Evolutionary conservation across 2,329 filamentous ascomycete genomes (phyloP), one percentile per base, ranked within the genome.

Genomic region (Atkinsonella texensis): DNA sequence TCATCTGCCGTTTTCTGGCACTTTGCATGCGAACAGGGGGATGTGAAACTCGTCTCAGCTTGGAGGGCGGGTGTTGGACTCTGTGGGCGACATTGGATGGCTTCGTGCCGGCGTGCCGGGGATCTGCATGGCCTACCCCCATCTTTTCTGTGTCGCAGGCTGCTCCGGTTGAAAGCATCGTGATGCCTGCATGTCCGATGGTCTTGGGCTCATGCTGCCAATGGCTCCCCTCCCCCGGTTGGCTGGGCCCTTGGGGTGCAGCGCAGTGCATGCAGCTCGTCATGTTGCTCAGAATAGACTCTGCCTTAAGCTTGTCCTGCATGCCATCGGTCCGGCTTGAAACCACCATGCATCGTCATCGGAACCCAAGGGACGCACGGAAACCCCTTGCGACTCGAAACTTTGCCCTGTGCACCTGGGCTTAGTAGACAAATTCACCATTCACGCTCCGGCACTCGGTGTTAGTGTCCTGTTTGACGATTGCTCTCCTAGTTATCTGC

Each of bases 241-340:
- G 33, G 33, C 33, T 13, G 2, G 9, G 33, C 3, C 33, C 33
- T 11, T 35, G 35, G 35, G 35, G 9, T n/a, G 28, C 13, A 23
- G 43, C 38, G 11, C 15, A 45, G 41, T 35, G 52, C 43, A 38
- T 46, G 48, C 48, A 35, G 48, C 52, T 39, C 33, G 52, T 51
- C 52, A 51, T 49, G 49, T 51, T 53, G 49, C 40, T 39, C 40
- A 13, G 17, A 18, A 17, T 2, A 15, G 28, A 53, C 44, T 43
- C 48, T 39, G 15, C 18, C 39, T 41, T 33, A 31, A 32, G 51
- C 41, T 39, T 41, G 13, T n/a, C 46, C 46, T 48, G 46, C 46
- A 48, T 18, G 46, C 33, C 9, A 28, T 10, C 46, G 18, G 40
- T 3, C 17, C 46, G 9, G 33, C 33, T 48, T 39, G 15, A 18